Percentiles rank a stretch among this genome's conserved stretches.
These are phyloP conservation scores for Coemansia pectinata DNA, from an alignment of 192 early-diverging fungal species.

Conservation along the genomic window DNA sequence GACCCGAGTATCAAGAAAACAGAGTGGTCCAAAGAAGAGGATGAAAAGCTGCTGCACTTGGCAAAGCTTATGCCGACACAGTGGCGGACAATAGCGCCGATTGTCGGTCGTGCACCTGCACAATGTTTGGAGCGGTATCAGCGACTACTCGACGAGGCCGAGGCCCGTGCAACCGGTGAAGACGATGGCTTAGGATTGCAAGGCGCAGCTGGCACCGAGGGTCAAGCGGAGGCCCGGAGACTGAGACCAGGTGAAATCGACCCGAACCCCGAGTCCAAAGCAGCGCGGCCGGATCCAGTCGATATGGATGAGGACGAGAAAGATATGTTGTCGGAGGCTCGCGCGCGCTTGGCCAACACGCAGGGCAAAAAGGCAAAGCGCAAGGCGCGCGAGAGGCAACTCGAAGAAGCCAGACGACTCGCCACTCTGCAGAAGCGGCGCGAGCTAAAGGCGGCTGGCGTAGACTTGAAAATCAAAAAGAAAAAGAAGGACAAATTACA, in stretches of 20 bases:
- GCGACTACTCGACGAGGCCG: slow-evolving; percentile 93
- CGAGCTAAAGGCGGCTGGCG: slow-evolving; percentile 97
- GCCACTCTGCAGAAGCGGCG: slow-evolving; percentile 89
- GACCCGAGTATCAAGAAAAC: slow-evolving; percentile 99
- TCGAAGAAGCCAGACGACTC: slow-evolving; percentile 92
- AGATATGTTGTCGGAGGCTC: slow-evolving; percentile 98
- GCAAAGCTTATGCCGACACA: slow-evolving; percentile 99
- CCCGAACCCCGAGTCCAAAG: slow-evolving; percentile 94
- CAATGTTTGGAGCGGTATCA: slow-evolving; percentile 98
- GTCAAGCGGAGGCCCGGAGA: slow-evolving; percentile 65
- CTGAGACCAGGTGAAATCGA: slow-evolving; percentile 96
- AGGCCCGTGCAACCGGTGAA: slow-evolving; percentile 71
- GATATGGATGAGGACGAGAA: slow-evolving; percentile 99
- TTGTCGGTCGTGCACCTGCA: slow-evolving; percentile 93
- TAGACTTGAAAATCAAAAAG: slow-evolving; percentile 75
- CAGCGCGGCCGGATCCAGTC: slow-evolving; percentile 97
- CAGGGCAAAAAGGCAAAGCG: slow-evolving; percentile 99
- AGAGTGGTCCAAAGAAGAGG: slow-evolving; percentile 98
- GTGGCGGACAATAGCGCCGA: slow-evolving; percentile 98
- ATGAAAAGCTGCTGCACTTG: slow-evolving; percentile 95
- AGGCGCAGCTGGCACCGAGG: slow-evolving; percentile 59
- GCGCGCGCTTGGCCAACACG: slow-evolving; percentile 98
- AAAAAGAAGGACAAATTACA: slow-evolving; percentile 61
- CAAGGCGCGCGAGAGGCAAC: slow-evolving; percentile 96
- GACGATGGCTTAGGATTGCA: slow-evolving; percentile 59